phyloP scores from a whole-genome alignment of 306 rosid species.

The Trifolium subterraneum region DNA sequence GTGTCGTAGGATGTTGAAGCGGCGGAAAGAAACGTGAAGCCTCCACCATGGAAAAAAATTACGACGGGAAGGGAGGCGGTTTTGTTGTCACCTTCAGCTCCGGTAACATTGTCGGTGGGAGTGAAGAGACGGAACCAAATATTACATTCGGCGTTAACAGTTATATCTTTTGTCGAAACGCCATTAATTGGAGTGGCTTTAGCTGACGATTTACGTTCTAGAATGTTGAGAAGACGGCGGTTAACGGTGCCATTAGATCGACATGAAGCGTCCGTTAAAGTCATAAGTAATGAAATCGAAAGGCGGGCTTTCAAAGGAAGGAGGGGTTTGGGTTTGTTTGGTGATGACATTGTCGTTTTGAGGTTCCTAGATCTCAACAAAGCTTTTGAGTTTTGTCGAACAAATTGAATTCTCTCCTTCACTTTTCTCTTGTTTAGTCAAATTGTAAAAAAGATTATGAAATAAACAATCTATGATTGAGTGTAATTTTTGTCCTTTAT shows the following conservation, averaged over 20 bases:
- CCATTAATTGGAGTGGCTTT: conserved; percentile 50
- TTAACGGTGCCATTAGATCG: no score
- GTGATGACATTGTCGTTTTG: background rate
- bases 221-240: conserved; percentile 55
- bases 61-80: background rate
- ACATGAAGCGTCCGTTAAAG: no score
- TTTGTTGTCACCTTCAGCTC: background rate
- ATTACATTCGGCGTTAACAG: conserved; percentile 49
- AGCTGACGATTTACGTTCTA: conserved; percentile 51
- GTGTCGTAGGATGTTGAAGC: conserved; percentile 48
- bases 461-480: no score
- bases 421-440: no score
- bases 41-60: conserved; percentile 52
- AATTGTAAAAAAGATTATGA: no score
- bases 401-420: no score
- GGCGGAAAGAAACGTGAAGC: conserved; percentile 56
- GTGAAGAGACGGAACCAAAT: conserved; percentile 64
- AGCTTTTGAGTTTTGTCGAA: no score
- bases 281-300: background rate
- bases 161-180: conserved; percentile 62
- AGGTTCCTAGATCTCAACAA: no score
- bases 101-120: conserved; percentile 10
- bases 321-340: background rate
- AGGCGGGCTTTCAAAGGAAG: background rate
- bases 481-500: no score